Base-by-base conservation (phyloP, 768 basidiomycete genomes). In the Kwoniella sp. region DNA sequence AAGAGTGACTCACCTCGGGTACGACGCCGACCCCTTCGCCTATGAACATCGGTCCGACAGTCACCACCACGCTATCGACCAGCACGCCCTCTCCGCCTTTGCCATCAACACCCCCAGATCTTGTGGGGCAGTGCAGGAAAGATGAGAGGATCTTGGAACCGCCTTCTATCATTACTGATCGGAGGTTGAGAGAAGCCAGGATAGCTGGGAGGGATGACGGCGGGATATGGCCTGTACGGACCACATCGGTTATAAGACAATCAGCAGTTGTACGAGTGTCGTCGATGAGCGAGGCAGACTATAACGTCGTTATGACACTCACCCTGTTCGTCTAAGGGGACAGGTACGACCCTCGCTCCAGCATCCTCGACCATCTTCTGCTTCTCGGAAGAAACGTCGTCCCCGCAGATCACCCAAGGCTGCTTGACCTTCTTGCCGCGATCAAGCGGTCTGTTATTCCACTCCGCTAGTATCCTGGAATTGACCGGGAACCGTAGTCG, bases 121-220 rank as follows among this genome's bases (percentile, higher is more conserved):
- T 58, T 3, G 7, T n/a, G 0, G 67, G 66, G 23, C 67, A 45
- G n/a, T 67, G 70, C 1, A 93, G 81, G 82, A 92, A 91, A 0
- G 90, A 87, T 5, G 84, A 83, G 62, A 99, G 92, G 68, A 99
- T 84, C 9, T 82, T 82, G 9, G 92, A 90, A 17, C 96, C 96
- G 58, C 96, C 96, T 82, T 99, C 96, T 5, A 97, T 90, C 95
- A 99, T 99, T 60, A 97, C 82, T 12, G 88, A 89, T 12, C 81
- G 81, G 66, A 95, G 83, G 2, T 86, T 87, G n/a, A 84, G 81
- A 12, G 81, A 79, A n/a, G 80, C 81, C 26, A 96, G 82, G 7
- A 82, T 81, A 13, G 68, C 72, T 4, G 93, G 85, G 20, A 91
- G 77, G 4, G 75, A 74, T 15, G 38, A 20, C 2, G 78, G 72